Conservation (phyloP, 805 yeast species). For the Zygoascus tannicola region DNA sequence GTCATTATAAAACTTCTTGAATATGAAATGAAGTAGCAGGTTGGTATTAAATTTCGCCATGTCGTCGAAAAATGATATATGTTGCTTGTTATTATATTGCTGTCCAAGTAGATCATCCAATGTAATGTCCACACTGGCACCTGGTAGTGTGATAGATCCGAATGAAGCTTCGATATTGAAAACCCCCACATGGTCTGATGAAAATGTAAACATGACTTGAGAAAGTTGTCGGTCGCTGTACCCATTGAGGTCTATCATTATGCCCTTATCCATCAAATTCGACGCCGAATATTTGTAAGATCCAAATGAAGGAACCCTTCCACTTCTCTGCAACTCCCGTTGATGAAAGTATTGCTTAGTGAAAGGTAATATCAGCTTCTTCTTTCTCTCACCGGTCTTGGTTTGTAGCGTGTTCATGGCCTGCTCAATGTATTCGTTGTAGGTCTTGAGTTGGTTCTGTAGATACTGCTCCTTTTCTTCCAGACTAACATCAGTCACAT, state of each 20-base stretch:
- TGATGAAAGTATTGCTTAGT: constrained; percentile 71
- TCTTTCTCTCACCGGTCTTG: constrained; percentile 24
- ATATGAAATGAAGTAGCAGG: constrained; percentile 56
- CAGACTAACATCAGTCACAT: constrained; percentile 37
- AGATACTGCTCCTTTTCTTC: constrained; percentile 38
- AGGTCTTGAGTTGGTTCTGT: constrained; percentile 33
- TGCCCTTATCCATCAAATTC: constrained; percentile 62
- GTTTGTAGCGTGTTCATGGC: constrained; percentile 43
- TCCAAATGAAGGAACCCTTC: constrained; percentile 66
- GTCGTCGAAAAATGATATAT: constrained; percentile 53
- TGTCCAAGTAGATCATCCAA: constrained; percentile 62
- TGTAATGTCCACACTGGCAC: constrained; percentile 42
- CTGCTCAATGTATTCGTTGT: constrained; percentile 41
- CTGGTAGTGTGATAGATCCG: constrained; percentile 51
- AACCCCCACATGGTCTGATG: constrained; percentile 63
- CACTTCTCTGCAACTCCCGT: constrained; percentile 55
- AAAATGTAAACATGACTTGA: constrained; percentile 63
- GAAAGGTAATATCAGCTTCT: constrained; percentile 36
- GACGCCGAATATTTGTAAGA: constrained; percentile 69
- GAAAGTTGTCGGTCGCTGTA: constrained; percentile 41
- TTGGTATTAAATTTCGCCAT: constrained; percentile 63
- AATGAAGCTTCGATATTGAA: constrained; percentile 68
- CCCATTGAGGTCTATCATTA: constrained; percentile 53
- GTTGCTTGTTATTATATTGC: constrained; percentile 59
- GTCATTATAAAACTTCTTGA: constrained; percentile 63